These are phyloP conservation scores for Pluteus cervinus DNA, from an alignment of 768 basidiomycete species.

Conservation along the genomic window DNA sequence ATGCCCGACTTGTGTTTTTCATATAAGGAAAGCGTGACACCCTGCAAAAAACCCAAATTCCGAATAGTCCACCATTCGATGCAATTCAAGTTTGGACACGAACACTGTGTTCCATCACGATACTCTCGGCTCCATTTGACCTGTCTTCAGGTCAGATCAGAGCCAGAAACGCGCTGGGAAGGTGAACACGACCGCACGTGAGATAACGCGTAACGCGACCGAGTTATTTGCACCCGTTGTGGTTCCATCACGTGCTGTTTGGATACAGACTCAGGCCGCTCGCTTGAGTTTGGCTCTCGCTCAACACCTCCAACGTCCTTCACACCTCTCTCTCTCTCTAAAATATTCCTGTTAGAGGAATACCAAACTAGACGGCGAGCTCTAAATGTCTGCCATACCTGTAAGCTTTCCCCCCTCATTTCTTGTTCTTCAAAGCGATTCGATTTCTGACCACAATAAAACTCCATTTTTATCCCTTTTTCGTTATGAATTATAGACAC, in stretches of 20 bases:
- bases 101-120: too few relatives aligned
- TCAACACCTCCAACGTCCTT: conserved; percentile 19
- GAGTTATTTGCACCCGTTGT: conserved; percentile 24
- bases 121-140: too few relatives aligned
- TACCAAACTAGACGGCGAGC: conserved; percentile 16
- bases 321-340: conserved; percentile 8
- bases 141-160: too few relatives aligned
- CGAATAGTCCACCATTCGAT: too few relatives aligned
- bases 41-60: too few relatives aligned
- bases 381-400: conserved; percentile 42
- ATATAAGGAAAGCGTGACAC: too few relatives aligned
- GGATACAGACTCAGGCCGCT: conserved; percentile 17
- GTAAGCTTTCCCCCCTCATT: conserved; percentile 21
- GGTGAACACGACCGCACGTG: conserved; percentile 26
- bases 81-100: too few relatives aligned
- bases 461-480: too few relatives aligned
- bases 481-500: conserved; percentile 41
- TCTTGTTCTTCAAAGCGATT: conserved; percentile 3
- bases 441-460: conserved; percentile 5
- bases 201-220: conserved; percentile 31
- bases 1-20: too few relatives aligned
- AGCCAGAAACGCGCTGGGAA: neutral
- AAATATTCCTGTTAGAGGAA: conserved; percentile 13
- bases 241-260: conserved; percentile 37
- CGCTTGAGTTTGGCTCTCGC: conserved; percentile 9